These are phyloP conservation scores for Discostella stelligera DNA, from an alignment of 352 stramenopile species.

Conservation along the genomic window DNA sequence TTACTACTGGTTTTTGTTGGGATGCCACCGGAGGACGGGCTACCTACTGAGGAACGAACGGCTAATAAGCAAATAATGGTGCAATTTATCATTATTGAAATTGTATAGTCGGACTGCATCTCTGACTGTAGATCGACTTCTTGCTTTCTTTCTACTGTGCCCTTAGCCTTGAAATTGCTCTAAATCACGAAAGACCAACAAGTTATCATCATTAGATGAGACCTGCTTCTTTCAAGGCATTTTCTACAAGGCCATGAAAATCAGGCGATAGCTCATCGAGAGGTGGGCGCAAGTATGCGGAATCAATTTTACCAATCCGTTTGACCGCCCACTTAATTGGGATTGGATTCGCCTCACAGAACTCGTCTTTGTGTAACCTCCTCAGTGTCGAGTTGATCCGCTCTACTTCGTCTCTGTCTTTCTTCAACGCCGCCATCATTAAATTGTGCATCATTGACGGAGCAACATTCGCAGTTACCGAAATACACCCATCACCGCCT, in stretches of 20 bases:
- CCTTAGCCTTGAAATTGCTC: conserved; percentile 1
- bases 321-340: conserved; percentile 83
- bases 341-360: conserved; percentile 85
- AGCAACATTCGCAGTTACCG: conserved; percentile 84
- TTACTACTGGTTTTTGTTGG: conserved; percentile 69
- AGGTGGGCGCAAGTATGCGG: conserved; percentile 72
- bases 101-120: neutral
- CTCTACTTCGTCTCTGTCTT: conserved; percentile 58
- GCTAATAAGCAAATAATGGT: neutral
- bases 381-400: conserved; percentile 74
- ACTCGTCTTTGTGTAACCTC: conserved; percentile 77
- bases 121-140: conserved; percentile 4
- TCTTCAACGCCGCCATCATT: conserved; percentile 64
- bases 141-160: neutral
- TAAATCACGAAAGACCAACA: neutral
- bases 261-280: conserved; percentile 76
- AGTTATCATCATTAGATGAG: conserved; percentile 34
- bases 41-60: conserved; percentile 60
- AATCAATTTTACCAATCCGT: conserved; percentile 69
- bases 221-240: conserved; percentile 58
- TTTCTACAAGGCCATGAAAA: conserved; percentile 63
- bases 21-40: conserved; percentile 61
- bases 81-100: neutral
- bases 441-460: conserved; percentile 76
- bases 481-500: conserved; percentile 84